Percentiles rank a stretch among this genome's conserved stretches.
Conservation (phyloP, 768 basidiomycete species). For the Lactifluus subvellereus region DNA sequence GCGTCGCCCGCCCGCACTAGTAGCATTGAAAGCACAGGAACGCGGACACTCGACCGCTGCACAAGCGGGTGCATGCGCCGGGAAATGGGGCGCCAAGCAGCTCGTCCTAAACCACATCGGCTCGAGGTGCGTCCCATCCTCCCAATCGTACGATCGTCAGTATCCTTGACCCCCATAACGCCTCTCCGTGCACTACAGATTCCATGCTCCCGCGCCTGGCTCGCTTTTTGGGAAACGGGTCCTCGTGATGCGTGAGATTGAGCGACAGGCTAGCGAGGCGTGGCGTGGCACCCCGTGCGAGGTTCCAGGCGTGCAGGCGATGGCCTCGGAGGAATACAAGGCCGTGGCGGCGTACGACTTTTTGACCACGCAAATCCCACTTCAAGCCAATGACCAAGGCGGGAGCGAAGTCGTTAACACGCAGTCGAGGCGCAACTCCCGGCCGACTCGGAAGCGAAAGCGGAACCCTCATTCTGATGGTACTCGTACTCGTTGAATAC, state of each 20-base stretch:
- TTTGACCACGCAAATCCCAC: constrained; percentile 12
- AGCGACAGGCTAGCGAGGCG: constrained; percentile 53
- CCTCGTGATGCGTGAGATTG: constrained; percentile 55
- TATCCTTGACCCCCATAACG: background rate
- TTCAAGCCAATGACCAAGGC: background rate
- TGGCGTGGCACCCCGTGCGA: constrained; percentile 39
- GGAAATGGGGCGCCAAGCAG: constrained; percentile 47
- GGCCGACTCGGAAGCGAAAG: background rate
- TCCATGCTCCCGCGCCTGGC: constrained; percentile 42
- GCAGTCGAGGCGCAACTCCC: background rate
- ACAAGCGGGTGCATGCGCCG: constrained; percentile 76
- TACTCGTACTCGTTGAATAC: background rate
- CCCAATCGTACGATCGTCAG: background rate
- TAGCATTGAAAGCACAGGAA: constrained; percentile 37
- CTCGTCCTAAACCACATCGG: constrained; percentile 79
- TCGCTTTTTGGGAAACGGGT: constrained; percentile 28
- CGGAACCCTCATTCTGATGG: background rate
- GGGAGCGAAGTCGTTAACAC: background rate
- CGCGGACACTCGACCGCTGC: constrained; percentile 75
- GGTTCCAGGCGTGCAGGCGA: background rate
- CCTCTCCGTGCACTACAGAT: constrained; percentile 33
- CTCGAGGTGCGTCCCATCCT: constrained; percentile 42
- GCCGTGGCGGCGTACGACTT: constrained; percentile 27
- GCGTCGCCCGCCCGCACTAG: constrained; percentile 35
- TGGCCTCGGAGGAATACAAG: background rate